Percentiles rank a stretch among this genome's conserved stretches.
phyloP scores from a whole-genome alignment of 176 grass and related monocot species.

The Phoenix dactylifera region DNA sequence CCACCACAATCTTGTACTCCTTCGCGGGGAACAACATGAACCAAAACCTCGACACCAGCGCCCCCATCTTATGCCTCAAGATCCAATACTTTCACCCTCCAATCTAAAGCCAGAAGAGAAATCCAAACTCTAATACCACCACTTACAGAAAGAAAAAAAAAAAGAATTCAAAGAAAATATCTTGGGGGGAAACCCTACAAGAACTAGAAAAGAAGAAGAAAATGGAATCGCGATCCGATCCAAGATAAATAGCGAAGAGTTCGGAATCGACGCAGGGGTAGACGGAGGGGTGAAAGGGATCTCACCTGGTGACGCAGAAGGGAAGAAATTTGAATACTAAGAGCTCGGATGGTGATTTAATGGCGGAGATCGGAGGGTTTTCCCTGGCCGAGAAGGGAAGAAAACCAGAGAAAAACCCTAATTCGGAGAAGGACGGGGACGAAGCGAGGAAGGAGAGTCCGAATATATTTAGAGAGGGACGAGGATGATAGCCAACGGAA shows the following conservation, averaged over 20 bases:
- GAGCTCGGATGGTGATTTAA: not conserved
- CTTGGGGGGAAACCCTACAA: not conserved
- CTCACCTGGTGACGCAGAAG: not conserved
- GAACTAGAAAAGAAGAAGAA: not conserved
- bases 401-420: conserved; percentile 5
- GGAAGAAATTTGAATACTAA: not conserved
- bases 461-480: no score
- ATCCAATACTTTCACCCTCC: conserved; percentile 3
- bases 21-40: conserved; percentile 89
- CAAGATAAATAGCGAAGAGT: no score
- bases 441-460: no score
- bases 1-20: conserved; percentile 99
- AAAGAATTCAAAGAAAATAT: not conserved
- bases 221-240: not conserved
- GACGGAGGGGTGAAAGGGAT: not conserved
- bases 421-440: no score
- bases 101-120: not conserved
- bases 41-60: conserved; percentile 84
- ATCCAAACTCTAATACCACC: not conserved
- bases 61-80: conserved; percentile 41
- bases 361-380: not conserved
- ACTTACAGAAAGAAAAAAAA: not conserved
- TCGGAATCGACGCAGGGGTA: not conserved
- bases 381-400: not conserved
- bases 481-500: no score